Conservation (phyloP, 1,284 basidiomycete species). For the Trametes versicolor region DNA sequence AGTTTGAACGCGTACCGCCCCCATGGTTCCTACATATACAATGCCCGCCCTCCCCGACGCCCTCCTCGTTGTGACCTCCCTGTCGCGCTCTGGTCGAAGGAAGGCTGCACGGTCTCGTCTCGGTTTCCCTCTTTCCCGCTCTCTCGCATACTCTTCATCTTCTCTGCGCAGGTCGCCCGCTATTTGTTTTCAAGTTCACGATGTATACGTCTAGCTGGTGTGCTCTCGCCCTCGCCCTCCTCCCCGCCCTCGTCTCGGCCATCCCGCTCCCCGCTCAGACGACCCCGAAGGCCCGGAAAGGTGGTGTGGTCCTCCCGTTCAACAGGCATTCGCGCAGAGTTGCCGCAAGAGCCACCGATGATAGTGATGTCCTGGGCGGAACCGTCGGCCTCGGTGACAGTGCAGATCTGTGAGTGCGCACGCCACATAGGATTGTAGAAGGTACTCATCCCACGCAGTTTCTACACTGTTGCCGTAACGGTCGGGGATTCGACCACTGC, state of each 20-base stretch:
- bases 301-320: slow-evolving; percentile 30
- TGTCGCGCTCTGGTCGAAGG: slow-evolving; percentile 33
- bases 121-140: slow-evolving; percentile 24
- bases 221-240: slow-evolving; percentile 25
- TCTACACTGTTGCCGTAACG: slow-evolving; percentile 44
- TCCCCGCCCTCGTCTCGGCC: slow-evolving; percentile 24
- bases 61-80: slow-evolving; percentile 26
- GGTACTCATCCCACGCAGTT: slow-evolving; percentile 26
- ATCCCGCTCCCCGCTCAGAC: slow-evolving; percentile 27
- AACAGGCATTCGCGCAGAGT: slow-evolving; percentile 24
- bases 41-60: slow-evolving; percentile 9
- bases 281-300: slow-evolving; percentile 22
- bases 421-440: no score
- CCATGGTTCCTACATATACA: slow-evolving; percentile 19
- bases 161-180: slow-evolving; percentile 37
- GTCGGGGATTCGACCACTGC: slow-evolving; percentile 42
- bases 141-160: slow-evolving; percentile 31
- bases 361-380: slow-evolving; percentile 34
- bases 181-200: slow-evolving; percentile 33
- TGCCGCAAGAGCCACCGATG: slow-evolving; percentile 21
- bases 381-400: slow-evolving; percentile 40
- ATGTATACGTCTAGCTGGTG: slow-evolving; percentile 39
- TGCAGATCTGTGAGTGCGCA: slow-evolving; percentile 40
- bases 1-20: slow-evolving; percentile 17
- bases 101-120: slow-evolving; percentile 31